Percentiles rank a stretch among this genome's conserved stretches.
phyloP scores from a whole-genome alignment of 1,284 basidiomycete genomes.

The Polyporus tsugae region DNA sequence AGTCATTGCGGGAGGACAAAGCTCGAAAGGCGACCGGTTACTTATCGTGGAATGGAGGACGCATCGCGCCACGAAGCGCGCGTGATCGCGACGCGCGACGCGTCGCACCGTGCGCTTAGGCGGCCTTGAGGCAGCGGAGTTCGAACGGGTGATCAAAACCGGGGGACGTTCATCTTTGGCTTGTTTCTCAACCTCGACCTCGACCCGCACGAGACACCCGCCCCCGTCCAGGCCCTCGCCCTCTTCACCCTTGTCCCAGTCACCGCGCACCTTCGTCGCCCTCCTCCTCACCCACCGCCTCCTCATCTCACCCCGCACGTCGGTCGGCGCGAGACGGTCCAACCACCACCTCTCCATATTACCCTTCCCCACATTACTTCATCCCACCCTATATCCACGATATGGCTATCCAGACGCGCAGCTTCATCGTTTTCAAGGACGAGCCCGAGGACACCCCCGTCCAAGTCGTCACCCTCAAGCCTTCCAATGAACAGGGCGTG shows the following conservation, averaged over 20 bases:
- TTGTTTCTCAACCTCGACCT: constrained; percentile 26
- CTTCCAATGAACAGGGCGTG: constrained; percentile 21
- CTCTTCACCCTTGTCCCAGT: constrained; percentile 8
- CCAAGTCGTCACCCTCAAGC: constrained; percentile 1
- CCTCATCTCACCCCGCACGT: constrained; percentile 7
- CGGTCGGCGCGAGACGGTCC: constrained; percentile 13
- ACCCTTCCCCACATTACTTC: constrained; percentile 14
- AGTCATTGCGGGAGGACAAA: neutral
- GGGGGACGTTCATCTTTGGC: constrained; percentile 27
- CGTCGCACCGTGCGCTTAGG: constrained; percentile 10
- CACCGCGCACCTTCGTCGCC: constrained; percentile 10
- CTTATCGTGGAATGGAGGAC: neutral
- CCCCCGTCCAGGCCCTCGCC: constrained; percentile 1
- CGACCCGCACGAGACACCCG: constrained; percentile 24
- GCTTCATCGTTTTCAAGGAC: constrained; percentile 76
- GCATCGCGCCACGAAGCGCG: neutral
- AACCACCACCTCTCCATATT: constrained; percentile 14
- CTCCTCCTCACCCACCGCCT: constrained; percentile 12
- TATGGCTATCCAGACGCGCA: constrained; percentile 57
- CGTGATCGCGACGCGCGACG: constrained; percentile 6
- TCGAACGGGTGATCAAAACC: constrained; percentile 24
- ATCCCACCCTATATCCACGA: constrained; percentile 9
- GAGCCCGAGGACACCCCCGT: constrained; percentile 29
- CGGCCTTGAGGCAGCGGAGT: constrained; percentile 31
- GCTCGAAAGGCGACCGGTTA: neutral